phyloP scores from a whole-genome alignment of 176 grass and related monocot genomes.

The Aegilops longissima region DNA sequence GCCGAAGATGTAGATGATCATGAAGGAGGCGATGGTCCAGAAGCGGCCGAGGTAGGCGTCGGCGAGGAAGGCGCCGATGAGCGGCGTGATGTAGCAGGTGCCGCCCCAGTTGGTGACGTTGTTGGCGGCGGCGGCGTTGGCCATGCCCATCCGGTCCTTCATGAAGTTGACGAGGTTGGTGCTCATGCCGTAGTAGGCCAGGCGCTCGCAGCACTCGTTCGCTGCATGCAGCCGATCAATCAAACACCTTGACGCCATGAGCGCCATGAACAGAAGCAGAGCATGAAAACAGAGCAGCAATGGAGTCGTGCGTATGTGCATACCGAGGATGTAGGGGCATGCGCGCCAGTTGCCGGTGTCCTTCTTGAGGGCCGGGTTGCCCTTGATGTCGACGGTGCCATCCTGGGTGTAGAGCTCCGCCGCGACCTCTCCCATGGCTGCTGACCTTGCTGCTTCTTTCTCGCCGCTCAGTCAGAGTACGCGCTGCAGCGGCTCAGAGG shows the following conservation, averaged over 20 bases:
- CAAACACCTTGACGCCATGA: not conserved
- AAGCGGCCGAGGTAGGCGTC: constrained; percentile 82
- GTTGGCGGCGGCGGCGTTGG: constrained; percentile 49
- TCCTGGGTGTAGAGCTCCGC: constrained; percentile 67
- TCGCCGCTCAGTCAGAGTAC: not conserved
- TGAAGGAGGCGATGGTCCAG: constrained; percentile 78
- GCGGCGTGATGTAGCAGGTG: constrained; percentile 76
- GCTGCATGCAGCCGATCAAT: constrained; percentile 3
- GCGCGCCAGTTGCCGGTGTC: constrained; percentile 74
- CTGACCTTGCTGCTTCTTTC: too few species aligned
- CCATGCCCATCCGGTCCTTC: constrained; percentile 50
- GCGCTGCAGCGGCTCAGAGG: not conserved
- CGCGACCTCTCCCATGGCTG: constrained; percentile 50
- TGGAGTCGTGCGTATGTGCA: not conserved
- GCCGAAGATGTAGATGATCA: constrained; percentile 69
- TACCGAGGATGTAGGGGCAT: constrained; percentile 86
- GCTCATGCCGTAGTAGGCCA: constrained; percentile 90
- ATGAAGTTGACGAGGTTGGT: constrained; percentile 84
- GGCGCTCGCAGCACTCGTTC: constrained; percentile 81
- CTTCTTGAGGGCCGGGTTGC: constrained; percentile 62
- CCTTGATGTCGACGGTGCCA: constrained; percentile 69
- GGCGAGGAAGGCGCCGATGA: constrained; percentile 78
- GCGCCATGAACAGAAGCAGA: not conserved
- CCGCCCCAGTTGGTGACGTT: constrained; percentile 79
- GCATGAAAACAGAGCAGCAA: not conserved